Conservation (phyloP, 2,329 filamentous ascomycete genomes). For the Colletotrichum sp. region DNA sequence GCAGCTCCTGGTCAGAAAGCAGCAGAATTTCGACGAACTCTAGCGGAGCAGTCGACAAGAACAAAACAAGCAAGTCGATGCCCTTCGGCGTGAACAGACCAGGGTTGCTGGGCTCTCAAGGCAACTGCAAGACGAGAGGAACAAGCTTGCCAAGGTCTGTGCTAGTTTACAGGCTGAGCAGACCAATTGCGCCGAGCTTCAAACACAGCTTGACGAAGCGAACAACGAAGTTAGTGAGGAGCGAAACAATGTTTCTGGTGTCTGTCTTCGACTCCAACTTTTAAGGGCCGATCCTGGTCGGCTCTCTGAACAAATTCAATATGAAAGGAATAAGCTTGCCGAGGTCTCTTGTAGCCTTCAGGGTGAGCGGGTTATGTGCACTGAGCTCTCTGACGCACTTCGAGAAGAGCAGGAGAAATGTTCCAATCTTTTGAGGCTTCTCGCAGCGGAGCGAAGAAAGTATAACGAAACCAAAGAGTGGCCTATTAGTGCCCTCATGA, state of each 20-base stretch:
- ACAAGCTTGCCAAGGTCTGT: too few relatives aligned
- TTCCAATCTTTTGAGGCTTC: not conserved
- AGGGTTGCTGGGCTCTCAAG: not conserved
- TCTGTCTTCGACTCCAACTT: too few relatives aligned
- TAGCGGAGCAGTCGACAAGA: accelerated
- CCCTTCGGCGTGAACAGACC: accelerated
- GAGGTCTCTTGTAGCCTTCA: not conserved
- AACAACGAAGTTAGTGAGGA: accelerated
- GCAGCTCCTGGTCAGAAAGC: not conserved
- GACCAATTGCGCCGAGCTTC: too few relatives aligned
- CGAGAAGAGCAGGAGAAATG: not conserved
- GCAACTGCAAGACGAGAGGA: not conserved
- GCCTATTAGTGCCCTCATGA: accelerated
- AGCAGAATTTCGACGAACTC: not conserved
- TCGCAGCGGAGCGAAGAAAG: not conserved
- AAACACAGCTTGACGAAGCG: too few relatives aligned
- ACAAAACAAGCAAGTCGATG: accelerated
- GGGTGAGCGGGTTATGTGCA: not conserved
- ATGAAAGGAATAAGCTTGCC: not conserved
- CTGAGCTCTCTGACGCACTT: not conserved
- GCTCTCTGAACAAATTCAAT: too few relatives aligned
- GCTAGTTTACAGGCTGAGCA: too few relatives aligned
- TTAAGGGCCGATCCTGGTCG: accelerated
- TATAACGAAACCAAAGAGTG: not conserved
- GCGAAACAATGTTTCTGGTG: too few relatives aligned